Evolutionary conservation across 306 rosid species (phyloP).

Genomic region (Ormosia semicastrata): DNA sequence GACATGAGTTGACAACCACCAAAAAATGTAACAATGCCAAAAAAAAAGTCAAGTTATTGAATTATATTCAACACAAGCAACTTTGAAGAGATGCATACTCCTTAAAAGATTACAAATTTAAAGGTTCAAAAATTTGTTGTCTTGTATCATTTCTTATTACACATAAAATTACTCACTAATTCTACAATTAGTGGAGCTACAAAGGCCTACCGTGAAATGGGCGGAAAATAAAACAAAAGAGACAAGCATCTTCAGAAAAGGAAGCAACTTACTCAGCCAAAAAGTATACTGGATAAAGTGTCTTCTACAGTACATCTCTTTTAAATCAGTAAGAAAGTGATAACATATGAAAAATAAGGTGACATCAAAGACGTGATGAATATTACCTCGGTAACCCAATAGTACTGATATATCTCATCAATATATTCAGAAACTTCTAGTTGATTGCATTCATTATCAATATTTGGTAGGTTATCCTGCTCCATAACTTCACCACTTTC

Average conservation of each 20-base stretch:
- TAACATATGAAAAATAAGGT: not conserved
- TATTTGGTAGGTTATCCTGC: conserved; percentile 59
- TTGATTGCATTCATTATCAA: conserved; percentile 75
- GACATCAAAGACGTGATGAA: conserved; percentile 5
- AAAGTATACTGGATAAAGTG: not conserved
- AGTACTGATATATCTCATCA: conserved; percentile 78
- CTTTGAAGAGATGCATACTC: not conserved
- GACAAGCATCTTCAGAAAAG: not conserved
- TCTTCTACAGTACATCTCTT: not conserved
- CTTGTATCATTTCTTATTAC: not conserved
- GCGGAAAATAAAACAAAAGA: conserved; percentile 2
- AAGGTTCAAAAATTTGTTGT: not conserved
- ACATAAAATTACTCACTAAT: not conserved
- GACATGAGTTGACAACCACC: not conserved
- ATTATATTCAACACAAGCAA: not conserved
- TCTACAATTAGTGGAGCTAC: not conserved
- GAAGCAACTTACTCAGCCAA: not conserved
- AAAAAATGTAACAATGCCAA: not conserved
- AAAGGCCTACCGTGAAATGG: not conserved
- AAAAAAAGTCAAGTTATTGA: not conserved
- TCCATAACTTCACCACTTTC: conserved; percentile 41
- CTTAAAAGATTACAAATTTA: not conserved
- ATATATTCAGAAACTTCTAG: conserved; percentile 87
- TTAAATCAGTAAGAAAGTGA: not conserved
- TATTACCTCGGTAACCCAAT: conserved; percentile 83